Conservation (phyloP, 2,329 filamentous ascomycete species). For the Alternaria arborescens region DNA sequence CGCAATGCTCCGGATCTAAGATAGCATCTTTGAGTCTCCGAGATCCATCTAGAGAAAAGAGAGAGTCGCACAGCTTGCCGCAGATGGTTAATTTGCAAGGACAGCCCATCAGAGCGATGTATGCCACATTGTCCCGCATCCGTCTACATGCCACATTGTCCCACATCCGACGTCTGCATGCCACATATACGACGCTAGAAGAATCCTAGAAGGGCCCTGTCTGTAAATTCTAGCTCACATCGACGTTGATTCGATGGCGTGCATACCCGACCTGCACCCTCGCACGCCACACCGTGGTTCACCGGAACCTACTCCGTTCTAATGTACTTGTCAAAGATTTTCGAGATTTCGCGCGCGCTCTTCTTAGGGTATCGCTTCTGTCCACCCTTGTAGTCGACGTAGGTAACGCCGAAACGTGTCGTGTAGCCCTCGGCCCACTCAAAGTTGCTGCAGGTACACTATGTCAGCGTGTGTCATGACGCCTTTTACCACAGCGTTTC, state of each 20-base stretch:
- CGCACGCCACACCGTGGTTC: constrained; percentile 26
- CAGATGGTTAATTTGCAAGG: constrained; percentile 4
- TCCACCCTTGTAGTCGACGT: constrained; percentile 80
- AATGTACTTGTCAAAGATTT: constrained; percentile 75
- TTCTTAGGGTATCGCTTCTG: constrained; percentile 86
- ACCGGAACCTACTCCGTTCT: constrained; percentile 60
- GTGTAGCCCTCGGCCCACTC: constrained; percentile 93
- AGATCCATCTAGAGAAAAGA: constrained; percentile 5
- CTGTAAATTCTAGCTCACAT: constrained; percentile 5
- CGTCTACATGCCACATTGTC: constrained; percentile 4
- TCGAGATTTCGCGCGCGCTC: constrained; percentile 75
- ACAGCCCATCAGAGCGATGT: not conserved
- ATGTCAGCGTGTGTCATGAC: constrained; percentile 7
- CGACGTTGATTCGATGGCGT: constrained; percentile 11
- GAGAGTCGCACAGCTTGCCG: constrained; percentile 7
- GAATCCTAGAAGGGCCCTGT: constrained; percentile 26
- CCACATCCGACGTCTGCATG: constrained; percentile 4
- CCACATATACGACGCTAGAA: constrained; percentile 31
- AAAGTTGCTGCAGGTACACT: constrained; percentile 68
- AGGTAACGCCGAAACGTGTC: constrained; percentile 85
- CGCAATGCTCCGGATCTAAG: constrained; percentile 23
- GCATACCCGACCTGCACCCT: constrained; percentile 17
- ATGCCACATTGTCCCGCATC: constrained; percentile 8
- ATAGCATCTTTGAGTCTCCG: constrained; percentile 1
- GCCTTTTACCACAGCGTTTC: not conserved